A percentile compares a stretch with the other conserved stretches of the same genome.
phyloP scores from a whole-genome alignment of 495 filamentous ascomycete species.

The Xylaria grammica region DNA sequence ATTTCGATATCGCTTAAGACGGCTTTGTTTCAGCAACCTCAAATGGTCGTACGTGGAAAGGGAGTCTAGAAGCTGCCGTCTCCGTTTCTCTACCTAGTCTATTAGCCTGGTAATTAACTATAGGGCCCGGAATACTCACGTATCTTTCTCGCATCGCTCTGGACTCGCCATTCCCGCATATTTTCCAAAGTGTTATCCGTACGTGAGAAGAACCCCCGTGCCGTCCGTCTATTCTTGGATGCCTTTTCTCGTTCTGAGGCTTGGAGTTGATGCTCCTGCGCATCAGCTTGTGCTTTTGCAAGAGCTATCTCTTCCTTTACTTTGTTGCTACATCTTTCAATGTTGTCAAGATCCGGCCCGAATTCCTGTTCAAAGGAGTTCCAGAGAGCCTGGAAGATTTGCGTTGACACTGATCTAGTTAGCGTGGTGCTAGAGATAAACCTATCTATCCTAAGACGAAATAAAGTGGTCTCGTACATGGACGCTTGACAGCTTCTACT shows the following conservation, averaged over 20 bases:
- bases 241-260: conserved; percentile 24
- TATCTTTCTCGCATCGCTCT: neutral
- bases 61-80: neutral
- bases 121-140: neutral
- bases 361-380: neutral
- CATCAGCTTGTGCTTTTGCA: conserved; percentile 29
- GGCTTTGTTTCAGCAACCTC: neutral
- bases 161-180: neutral
- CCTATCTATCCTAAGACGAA: no score
- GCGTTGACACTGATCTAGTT: neutral
- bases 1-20: conserved; percentile 9
- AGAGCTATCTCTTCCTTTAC: conserved; percentile 27
- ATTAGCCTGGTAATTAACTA: neutral
- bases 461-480: neutral
- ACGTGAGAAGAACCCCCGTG: neutral
- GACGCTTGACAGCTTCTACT: neutral
- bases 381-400: neutral
- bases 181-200: neutral
- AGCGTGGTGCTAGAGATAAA: neutral
- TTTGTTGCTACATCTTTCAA: conserved; percentile 10
- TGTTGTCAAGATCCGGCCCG: neutral
- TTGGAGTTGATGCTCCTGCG: conserved; percentile 27
- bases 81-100: neutral
- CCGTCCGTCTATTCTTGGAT: neutral
- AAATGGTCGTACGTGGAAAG: neutral